Conservation (phyloP, 2,329 filamentous ascomycete species). For the Neoscytalidium dimidiatum region DNA sequence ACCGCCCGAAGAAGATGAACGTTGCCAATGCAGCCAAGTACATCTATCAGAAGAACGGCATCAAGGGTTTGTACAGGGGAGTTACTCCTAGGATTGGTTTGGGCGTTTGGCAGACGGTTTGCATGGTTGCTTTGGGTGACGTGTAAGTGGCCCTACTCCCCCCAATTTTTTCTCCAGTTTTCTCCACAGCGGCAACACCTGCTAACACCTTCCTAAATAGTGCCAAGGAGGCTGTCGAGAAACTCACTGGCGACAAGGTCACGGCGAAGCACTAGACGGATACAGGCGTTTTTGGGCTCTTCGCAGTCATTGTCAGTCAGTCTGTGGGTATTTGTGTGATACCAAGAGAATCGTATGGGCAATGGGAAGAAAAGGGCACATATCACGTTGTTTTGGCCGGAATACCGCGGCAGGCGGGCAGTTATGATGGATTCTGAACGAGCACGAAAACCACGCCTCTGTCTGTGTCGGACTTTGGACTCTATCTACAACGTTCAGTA, state of each 20-base stretch:
- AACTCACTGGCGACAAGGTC: conserved; percentile 63
- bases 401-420: conserved; percentile 5
- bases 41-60: conserved; percentile 86
- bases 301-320: conserved; percentile 9
- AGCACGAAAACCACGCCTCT: conserved; percentile 10
- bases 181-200: not conserved
- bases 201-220: conserved; percentile 37
- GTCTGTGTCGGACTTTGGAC: not conserved
- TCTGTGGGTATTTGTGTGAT: conserved; percentile 4
- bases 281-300: conserved; percentile 12
- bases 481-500: conserved; percentile 1
- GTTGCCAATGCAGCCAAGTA: conserved; percentile 80
- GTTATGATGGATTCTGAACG: conserved; percentile 1
- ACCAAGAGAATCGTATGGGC: not conserved
- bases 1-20: conserved; percentile 98
- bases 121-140: conserved; percentile 98
- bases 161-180: not conserved
- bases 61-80: conserved; percentile 93
- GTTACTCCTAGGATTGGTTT: conserved; percentile 92
- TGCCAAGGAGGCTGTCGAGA: conserved; percentile 67
- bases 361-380: not conserved
- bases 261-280: conserved; percentile 63
- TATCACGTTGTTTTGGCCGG: conserved; percentile 5
- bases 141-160: conserved; percentile 63
- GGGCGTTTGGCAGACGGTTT: conserved; percentile 98